Conservation (phyloP, 768 basidiomycete genomes). For the Coprinopsis sp. region DNA sequence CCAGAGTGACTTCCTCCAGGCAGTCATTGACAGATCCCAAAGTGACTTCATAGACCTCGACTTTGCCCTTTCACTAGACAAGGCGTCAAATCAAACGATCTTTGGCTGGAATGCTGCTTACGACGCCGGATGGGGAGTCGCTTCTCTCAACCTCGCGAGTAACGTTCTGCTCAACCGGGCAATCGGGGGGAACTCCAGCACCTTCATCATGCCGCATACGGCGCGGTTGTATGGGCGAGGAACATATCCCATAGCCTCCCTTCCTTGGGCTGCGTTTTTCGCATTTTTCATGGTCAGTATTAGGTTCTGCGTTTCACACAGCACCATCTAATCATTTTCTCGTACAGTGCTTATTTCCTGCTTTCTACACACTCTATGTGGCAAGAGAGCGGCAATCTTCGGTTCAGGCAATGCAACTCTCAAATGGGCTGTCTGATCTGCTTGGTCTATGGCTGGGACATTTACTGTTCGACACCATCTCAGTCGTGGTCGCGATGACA, state of each 20-base stretch:
- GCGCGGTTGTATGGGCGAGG: no score
- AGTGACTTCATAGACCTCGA: no score
- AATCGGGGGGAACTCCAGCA: conserved; percentile 46
- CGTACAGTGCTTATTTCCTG: conserved; percentile 64
- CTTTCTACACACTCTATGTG: conserved; percentile 77
- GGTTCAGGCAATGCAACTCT: conserved; percentile 80
- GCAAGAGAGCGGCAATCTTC: conserved; percentile 65
- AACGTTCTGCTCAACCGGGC: conserved; percentile 70
- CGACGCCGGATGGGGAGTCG: conserved; percentile 50
- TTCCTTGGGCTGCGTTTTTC: conserved; percentile 79
- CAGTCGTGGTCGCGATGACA: conserved; percentile 54
- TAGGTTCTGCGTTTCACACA: background rate
- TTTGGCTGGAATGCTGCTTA: conserved; percentile 74
- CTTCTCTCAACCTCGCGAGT: conserved; percentile 61
- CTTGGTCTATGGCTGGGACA: conserved; percentile 77
- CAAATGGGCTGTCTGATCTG: conserved; percentile 68
- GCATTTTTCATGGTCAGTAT: conserved; percentile 65
- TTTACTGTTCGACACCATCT: conserved; percentile 65
- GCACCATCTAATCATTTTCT: background rate
- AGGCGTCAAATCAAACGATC: conserved; percentile 42
- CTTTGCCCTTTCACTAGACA: conserved; percentile 45
- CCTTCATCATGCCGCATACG: conserved; percentile 54
- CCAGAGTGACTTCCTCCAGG: no score
- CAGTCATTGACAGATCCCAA: conserved; percentile 46
- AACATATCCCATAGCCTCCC: no score